Conservation (phyloP, 192 early-diverging fungal species). For the Backusella tarrabulga region DNA sequence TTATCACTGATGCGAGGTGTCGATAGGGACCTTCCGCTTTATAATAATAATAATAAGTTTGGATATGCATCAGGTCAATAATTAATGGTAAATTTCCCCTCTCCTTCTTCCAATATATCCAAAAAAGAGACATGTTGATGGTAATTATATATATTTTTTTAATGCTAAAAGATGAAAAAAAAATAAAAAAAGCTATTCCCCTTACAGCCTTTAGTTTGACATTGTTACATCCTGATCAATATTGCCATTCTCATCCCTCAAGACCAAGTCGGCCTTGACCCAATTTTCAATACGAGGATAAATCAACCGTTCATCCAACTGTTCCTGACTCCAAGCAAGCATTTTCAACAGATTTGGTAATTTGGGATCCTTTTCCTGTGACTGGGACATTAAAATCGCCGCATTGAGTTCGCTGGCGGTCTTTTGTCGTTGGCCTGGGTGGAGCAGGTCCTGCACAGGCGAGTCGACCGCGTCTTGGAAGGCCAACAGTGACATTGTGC, state of each 20-base stretch:
- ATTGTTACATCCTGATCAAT: not conserved
- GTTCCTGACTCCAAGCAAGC: slow-evolving; percentile 92
- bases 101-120: no score
- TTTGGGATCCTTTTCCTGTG: slow-evolving; percentile 93
- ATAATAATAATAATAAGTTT: no score
- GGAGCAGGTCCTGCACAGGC: slow-evolving; percentile 85
- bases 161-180: no score
- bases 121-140: no score
- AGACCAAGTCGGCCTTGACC: slow-evolving; percentile 72
- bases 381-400: slow-evolving; percentile 86
- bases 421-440: slow-evolving; percentile 87
- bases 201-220: not conserved
- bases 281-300: slow-evolving; percentile 90
- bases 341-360: slow-evolving; percentile 87
- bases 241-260: slow-evolving; percentile 19
- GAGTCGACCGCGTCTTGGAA: slow-evolving; percentile 75
- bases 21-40: no score
- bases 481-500: slow-evolving; percentile 95
- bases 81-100: no score
- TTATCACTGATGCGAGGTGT: no score
- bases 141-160: no score
- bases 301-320: slow-evolving; percentile 78
- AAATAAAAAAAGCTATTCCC: no score
- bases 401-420: slow-evolving; percentile 94
- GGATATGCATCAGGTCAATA: no score